Conservation (phyloP, 2,329 filamentous ascomycete species). For the Phyllosticta citribraziliensis region DNA sequence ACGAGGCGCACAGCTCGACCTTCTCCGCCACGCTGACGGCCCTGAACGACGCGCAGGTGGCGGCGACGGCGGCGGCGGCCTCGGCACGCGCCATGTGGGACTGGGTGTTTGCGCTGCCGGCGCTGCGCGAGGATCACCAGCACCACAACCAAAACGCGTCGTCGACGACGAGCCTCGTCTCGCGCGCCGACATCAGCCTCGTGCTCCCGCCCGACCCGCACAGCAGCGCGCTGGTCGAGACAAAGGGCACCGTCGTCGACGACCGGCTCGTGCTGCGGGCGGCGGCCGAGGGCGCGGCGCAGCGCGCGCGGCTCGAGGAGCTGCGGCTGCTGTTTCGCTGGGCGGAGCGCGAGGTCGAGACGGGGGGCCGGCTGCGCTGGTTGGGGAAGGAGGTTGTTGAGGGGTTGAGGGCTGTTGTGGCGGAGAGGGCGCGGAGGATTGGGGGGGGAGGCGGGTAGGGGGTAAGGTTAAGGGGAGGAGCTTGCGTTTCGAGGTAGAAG, state of each 20-base stretch:
- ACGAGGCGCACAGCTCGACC: slow-evolving; percentile 49
- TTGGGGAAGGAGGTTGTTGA: slow-evolving; percentile 48
- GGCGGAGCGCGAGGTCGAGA: slow-evolving; percentile 39
- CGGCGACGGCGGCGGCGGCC: slow-evolving; percentile 14
- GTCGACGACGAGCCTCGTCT: no score
- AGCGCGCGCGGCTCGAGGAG: slow-evolving; percentile 51
- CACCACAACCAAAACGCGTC: not conserved
- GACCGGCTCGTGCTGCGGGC: slow-evolving; percentile 53
- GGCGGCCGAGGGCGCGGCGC: slow-evolving; percentile 32
- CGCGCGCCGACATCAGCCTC: not conserved
- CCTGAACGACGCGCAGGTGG: slow-evolving; percentile 50
- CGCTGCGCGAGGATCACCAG: slow-evolving; percentile 33
- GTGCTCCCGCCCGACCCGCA: slow-evolving; percentile 31
- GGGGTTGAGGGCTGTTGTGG: slow-evolving; percentile 42
- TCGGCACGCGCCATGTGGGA: slow-evolving; percentile 45
- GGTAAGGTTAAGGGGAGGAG: not conserved
- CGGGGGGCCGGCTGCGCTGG: slow-evolving; percentile 39
- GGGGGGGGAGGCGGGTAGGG: slow-evolving; percentile 4
- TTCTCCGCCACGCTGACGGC: slow-evolving; percentile 69
- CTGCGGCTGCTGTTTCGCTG: slow-evolving; percentile 56
- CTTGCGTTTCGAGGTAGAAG: no score
- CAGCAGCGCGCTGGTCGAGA: slow-evolving; percentile 41
- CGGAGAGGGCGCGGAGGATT: slow-evolving; percentile 25
- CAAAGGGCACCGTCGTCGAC: slow-evolving; percentile 57
- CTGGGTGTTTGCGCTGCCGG: slow-evolving; percentile 61